phyloP scores from a whole-genome alignment of 2,329 filamentous ascomycete species.

The Emmonsia crescens region DNA sequence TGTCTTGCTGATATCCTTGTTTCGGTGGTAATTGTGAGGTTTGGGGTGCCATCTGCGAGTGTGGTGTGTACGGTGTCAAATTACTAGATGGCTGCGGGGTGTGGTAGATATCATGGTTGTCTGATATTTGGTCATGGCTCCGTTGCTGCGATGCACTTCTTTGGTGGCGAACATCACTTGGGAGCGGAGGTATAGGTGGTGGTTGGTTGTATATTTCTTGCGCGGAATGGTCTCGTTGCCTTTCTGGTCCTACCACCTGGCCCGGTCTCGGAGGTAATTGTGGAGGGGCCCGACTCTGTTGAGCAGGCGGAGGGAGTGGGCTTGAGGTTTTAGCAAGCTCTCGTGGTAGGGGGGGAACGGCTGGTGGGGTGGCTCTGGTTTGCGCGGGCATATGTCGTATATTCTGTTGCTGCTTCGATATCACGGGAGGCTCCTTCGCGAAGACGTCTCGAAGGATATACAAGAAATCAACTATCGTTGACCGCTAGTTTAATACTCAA shows the following conservation, averaged over 20 bases:
- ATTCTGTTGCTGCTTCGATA: conserved; percentile 49
- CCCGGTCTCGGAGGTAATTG: conserved; percentile 30
- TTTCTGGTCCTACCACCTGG: conserved; percentile 11
- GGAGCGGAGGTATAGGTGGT: conserved; percentile 30
- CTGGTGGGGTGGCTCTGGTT: conserved; percentile 44
- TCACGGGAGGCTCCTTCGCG: conserved; percentile 85
- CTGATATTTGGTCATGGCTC: background rate
- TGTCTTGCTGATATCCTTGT: background rate
- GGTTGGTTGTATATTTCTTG: conserved; percentile 22
- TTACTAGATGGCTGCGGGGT: conserved; percentile 21
- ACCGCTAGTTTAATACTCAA: conserved; percentile 47
- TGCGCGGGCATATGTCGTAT: conserved; percentile 21
- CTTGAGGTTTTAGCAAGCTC: conserved; percentile 41
- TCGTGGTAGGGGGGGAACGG: conserved; percentile 60
- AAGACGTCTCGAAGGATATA: conserved; percentile 77
- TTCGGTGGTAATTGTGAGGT: conserved; percentile 8
- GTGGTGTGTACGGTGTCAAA: conserved; percentile 10
- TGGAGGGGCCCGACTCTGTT: conserved; percentile 29
- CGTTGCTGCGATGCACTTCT: conserved; percentile 4
- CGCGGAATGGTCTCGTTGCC: conserved; percentile 13
- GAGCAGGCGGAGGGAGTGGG: conserved; percentile 18
- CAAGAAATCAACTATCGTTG: conserved; percentile 71
- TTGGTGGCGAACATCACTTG: conserved; percentile 14
- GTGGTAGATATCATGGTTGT: conserved; percentile 17
- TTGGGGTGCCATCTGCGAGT: conserved; percentile 16